Conservation (phyloP, 208 protist genomes). For the Trypanosoma congolense region DNA sequence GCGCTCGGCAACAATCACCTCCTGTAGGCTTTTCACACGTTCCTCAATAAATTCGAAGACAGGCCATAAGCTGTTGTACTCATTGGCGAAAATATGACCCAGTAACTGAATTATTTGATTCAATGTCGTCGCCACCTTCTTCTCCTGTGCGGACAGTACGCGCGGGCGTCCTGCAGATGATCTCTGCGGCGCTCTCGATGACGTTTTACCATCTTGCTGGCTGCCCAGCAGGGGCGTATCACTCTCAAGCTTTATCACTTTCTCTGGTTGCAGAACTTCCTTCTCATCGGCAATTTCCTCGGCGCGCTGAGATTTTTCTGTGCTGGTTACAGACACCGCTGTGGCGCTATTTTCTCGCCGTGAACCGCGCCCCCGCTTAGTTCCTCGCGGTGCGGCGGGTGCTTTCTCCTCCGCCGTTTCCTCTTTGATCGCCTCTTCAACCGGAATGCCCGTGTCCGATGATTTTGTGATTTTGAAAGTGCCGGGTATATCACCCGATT, state of each 20-base stretch:
- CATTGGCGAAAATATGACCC: constrained; percentile 62
- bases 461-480: constrained; percentile 45
- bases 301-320: neutral
- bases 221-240: neutral
- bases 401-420: neutral
- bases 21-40: constrained; percentile 32
- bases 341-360: too few species aligned
- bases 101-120: constrained; percentile 73
- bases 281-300: neutral
- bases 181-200: constrained; percentile 4
- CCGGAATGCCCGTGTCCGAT: neutral
- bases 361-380: constrained; percentile 7
- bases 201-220: constrained; percentile 1
- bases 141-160: constrained; percentile 49
- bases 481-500: constrained; percentile 43
- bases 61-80: constrained; percentile 71
- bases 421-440: neutral
- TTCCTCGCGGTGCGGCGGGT: neutral
- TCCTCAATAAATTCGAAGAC: constrained; percentile 65
- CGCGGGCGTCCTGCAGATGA: constrained; percentile 36
- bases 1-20: constrained; percentile 57
- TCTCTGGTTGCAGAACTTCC: constrained; percentile 1
- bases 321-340: neutral
- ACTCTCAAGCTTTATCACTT: constrained; percentile 12
- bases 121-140: constrained; percentile 61